Percentiles rank a stretch among this genome's conserved stretches.
These are phyloP conservation scores for Alternaria sp. DNA, from an alignment of 2,329 filamentous ascomycete species.

Conservation along the genomic window DNA sequence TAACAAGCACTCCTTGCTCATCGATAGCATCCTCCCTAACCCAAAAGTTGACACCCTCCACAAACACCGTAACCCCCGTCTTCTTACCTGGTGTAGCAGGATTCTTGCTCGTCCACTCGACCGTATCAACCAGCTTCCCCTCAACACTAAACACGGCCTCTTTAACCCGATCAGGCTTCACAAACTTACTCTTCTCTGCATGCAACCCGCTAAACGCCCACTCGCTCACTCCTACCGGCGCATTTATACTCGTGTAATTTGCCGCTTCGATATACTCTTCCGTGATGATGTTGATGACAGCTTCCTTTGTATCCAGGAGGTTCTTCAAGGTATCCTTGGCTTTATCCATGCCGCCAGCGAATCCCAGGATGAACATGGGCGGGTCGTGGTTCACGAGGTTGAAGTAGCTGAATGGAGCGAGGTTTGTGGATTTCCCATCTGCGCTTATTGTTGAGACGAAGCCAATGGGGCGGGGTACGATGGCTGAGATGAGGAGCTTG, in stretches of 20 bases:
- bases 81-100: conserved; percentile 72
- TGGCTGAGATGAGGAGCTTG: conserved; percentile 85
- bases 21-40: conserved; percentile 87
- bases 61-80: conserved; percentile 75
- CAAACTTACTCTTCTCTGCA: conserved; percentile 69
- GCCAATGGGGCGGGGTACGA: conserved; percentile 83
- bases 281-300: conserved; percentile 81
- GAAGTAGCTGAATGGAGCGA: conserved; percentile 89
- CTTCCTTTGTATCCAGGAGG: conserved; percentile 74
- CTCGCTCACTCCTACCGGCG: conserved; percentile 78
- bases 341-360: conserved; percentile 63
- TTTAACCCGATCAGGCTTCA: conserved; percentile 75
- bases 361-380: conserved; percentile 76
- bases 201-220: conserved; percentile 82
- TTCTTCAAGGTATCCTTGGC: conserved; percentile 85
- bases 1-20: conserved; percentile 75
- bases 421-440: conserved; percentile 73
- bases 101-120: conserved; percentile 77
- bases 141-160: conserved; percentile 88
- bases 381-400: conserved; percentile 86
- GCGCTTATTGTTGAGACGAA: conserved; percentile 66
- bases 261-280: conserved; percentile 88
- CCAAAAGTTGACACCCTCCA: conserved; percentile 90
- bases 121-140: conserved; percentile 74
- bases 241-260: conserved; percentile 80